Conservation (phyloP, 2,329 filamentous ascomycete species). For the Fusarium sp. region DNA sequence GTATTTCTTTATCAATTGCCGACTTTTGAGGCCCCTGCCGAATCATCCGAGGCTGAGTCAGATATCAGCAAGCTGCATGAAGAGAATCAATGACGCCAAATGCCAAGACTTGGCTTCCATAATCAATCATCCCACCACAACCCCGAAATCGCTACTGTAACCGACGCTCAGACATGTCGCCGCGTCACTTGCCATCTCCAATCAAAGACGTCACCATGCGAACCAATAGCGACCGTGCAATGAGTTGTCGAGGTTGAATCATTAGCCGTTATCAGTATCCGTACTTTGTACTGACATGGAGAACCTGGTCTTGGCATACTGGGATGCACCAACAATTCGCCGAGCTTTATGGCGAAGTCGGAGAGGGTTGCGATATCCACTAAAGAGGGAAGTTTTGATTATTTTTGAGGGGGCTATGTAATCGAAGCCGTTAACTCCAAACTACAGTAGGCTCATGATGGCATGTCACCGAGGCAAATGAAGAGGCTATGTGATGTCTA, state of each 20-base stretch:
- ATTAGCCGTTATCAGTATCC: neutral
- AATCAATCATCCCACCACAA: constrained; percentile 1
- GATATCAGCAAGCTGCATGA: neutral
- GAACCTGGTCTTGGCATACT: neutral
- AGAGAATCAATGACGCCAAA: neutral
- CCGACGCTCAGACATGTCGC: neutral
- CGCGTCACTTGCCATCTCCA: neutral
- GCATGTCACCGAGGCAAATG: neutral
- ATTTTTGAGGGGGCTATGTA: neutral
- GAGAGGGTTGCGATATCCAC: neutral
- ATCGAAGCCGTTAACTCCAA: neutral
- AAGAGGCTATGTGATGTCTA: neutral
- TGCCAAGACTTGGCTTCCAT: neutral
- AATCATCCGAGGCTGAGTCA: neutral
- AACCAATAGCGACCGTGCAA: neutral
- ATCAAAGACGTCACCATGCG: constrained; percentile 5
- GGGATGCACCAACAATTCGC: neutral
- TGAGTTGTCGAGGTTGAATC: neutral
- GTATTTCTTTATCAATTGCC: too few species aligned
- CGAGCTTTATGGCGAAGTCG: neutral
- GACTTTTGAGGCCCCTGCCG: neutral
- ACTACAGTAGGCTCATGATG: neutral
- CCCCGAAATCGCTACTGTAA: neutral
- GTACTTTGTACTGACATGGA: neutral
- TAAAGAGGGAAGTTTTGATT: neutral